Conservation (phyloP, 805 yeast species). For the Blastobotrys robertii region DNA sequence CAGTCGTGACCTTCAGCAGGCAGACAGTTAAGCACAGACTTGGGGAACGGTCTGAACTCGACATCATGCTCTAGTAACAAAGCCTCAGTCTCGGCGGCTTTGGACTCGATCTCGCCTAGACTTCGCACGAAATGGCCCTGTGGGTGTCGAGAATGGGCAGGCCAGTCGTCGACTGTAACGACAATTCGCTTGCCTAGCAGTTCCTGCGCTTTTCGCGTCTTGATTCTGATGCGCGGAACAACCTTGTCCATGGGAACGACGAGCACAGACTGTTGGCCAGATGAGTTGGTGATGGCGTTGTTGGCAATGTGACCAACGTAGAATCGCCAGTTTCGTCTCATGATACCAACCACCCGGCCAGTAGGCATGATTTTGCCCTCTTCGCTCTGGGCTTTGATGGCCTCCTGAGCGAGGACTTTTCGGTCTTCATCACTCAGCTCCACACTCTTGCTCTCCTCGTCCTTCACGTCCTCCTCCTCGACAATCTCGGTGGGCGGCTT, state of each 20-base stretch:
- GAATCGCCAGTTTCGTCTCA: slow-evolving; percentile 88
- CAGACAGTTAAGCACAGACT: slow-evolving; percentile 81
- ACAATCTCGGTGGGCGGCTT: slow-evolving; percentile 70
- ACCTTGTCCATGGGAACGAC: slow-evolving; percentile 83
- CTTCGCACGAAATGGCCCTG: slow-evolving; percentile 90
- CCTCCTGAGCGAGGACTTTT: slow-evolving; percentile 64
- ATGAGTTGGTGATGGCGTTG: slow-evolving; percentile 43
- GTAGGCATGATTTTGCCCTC: slow-evolving; percentile 70
- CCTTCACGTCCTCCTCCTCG: slow-evolving; percentile 53
- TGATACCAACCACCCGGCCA: slow-evolving; percentile 79
- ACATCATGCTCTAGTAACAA: slow-evolving; percentile 89
- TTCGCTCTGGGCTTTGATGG: slow-evolving; percentile 35
- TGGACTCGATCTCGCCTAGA: slow-evolving; percentile 83
- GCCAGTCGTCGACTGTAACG: slow-evolving; percentile 90
- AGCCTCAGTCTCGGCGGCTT: slow-evolving; percentile 95
- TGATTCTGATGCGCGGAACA: slow-evolving; percentile 76
- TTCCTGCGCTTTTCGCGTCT: slow-evolving; percentile 77
- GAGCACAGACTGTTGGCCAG: slow-evolving; percentile 61
- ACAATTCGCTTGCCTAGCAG: slow-evolving; percentile 85
- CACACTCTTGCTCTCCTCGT: slow-evolving; percentile 34
- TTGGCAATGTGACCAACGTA: slow-evolving; percentile 92
- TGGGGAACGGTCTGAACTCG: slow-evolving; percentile 91
- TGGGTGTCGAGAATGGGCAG: slow-evolving; percentile 71
- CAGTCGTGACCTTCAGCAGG: slow-evolving; percentile 92
- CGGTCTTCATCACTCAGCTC: slow-evolving; percentile 63